Evolutionary conservation across 371 early-diverging fungal genomes (phyloP), one percentile per base, ranked within the genome.

Genomic region (Mucor lusitanicus): DNA sequence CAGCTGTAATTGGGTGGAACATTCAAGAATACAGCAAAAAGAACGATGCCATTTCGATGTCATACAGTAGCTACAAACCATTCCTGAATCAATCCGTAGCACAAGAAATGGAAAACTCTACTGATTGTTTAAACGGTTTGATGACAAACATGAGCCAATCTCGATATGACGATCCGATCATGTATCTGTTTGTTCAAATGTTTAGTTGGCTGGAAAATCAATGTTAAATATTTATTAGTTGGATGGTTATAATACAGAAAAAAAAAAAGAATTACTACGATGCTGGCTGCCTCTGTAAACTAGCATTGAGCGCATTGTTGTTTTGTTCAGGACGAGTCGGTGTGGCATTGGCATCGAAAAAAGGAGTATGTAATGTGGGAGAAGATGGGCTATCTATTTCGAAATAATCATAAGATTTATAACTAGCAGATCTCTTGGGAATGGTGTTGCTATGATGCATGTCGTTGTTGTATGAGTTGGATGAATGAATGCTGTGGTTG

Each of bases 341-440:
- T 57, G 40, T 3, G 30, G 30, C 55, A 32, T 32, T 55, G 2
- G 28, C 68, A 61, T 64, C 54, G 27, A 76, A 72, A 19, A 77
- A 72, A 17, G 77, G 77, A 21, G 77, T 76, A 69, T 74, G 56
- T 17, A 62, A 53, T 11, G 78, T 81, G 30, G 81, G 81, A 53
- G 81, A 78, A 27, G 81, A 72, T 28, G 80, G 80, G 19, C 74
- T 73, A 21, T 75, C 76, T 11, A 68, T 61, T 35, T 76, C 79
- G 42, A 62, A 55, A 53, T 73, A 73, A 28, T 72, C 74, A 66
- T 76, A 72, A 23, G 70, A 59, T 64, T 65, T 48, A 63, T 69
- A 54, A 15, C 75, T 76, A 7, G 71, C 77, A 28, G 82, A 75
- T 42, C 77, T 69, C 61, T 67, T 74, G 35, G 81, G 77, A 35